Conservation (phyloP, 2,329 filamentous ascomycete genomes). For the Neophaeococcomyces mojaviensis region DNA sequence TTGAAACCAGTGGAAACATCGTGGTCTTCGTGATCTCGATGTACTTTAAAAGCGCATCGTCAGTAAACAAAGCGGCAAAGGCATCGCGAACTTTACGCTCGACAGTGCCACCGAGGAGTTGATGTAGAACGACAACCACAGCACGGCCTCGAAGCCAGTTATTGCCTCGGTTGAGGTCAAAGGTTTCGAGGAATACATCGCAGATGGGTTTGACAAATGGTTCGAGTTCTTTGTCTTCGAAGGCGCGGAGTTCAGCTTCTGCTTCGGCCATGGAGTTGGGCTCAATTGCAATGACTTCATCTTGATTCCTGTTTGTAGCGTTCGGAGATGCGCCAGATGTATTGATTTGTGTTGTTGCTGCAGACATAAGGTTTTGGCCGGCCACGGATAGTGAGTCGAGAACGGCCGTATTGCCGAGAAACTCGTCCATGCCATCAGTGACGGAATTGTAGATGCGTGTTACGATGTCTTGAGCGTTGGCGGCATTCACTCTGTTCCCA, state of each 20-base stretch:
- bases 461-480: constrained; percentile 73
- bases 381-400: constrained; percentile 89
- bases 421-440: constrained; percentile 95
- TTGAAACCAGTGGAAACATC: constrained; percentile 62
- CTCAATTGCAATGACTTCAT: constrained; percentile 27
- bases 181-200: constrained; percentile 92
- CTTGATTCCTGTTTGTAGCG: neutral
- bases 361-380: constrained; percentile 68
- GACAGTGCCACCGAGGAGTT: constrained; percentile 89
- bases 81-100: constrained; percentile 90
- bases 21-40: constrained; percentile 63
- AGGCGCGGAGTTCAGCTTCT: constrained; percentile 87
- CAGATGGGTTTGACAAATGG: constrained; percentile 98
- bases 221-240: constrained; percentile 80
- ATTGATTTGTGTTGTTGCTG: constrained; percentile 45
- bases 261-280: constrained; percentile 62
- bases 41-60: constrained; percentile 71
- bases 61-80: constrained; percentile 63
- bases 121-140: constrained; percentile 91
- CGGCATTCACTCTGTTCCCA: constrained; percentile 49
- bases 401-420: constrained; percentile 90
- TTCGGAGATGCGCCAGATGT: constrained; percentile 18
- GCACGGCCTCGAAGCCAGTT: constrained; percentile 95
- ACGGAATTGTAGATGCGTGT: constrained; percentile 93
- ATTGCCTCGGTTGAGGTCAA: constrained; percentile 88